phyloP scores from a whole-genome alignment of 129 eudicot genomes.

The Silybum marianum region DNA sequence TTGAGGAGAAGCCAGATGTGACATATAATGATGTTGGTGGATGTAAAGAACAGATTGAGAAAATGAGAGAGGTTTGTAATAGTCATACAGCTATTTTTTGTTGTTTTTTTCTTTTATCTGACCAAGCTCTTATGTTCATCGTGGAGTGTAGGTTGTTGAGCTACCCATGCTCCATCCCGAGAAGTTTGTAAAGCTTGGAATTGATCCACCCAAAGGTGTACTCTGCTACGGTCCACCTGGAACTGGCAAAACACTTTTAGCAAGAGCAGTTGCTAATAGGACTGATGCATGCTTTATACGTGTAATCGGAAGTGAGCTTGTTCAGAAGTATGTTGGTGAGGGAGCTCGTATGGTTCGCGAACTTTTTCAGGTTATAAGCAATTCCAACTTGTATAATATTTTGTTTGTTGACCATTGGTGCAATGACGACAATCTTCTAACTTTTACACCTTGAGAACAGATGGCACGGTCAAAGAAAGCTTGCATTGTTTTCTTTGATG shows the following conservation, averaged over 20 bases:
- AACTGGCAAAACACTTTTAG: slow-evolving; percentile 95
- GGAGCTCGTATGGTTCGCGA: slow-evolving; percentile 99
- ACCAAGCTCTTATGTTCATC: background rate
- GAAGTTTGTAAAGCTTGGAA: slow-evolving; percentile 97
- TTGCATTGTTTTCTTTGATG: slow-evolving; percentile 91
- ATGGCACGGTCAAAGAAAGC: slow-evolving; percentile 99
- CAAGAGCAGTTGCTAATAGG: slow-evolving; percentile 94
- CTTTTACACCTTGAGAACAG: slow-evolving; percentile 40
- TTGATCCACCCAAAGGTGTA: slow-evolving; percentile 99
- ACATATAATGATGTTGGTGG: slow-evolving; percentile 89
- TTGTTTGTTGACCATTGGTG: no score
- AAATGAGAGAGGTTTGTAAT: slow-evolving; percentile 88
- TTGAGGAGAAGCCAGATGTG: slow-evolving; percentile 94
- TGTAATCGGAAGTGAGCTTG: slow-evolving; percentile 93
- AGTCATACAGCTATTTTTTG: background rate
- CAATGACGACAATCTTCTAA: slow-evolving; percentile 12
- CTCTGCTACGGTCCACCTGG: slow-evolving; percentile 99
- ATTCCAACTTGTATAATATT: background rate
- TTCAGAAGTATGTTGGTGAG: slow-evolving; percentile 96
- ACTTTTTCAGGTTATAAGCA: slow-evolving; percentile 73
- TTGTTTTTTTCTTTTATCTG: background rate
- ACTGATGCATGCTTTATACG: slow-evolving; percentile 97
- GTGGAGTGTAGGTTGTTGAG: slow-evolving; percentile 74
- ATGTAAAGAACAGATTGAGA: slow-evolving; percentile 96
- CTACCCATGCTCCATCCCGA: slow-evolving; percentile 99